Evolutionary conservation across 129 eudicot genomes (phyloP).

Genomic region (Tanacetum coccineum): DNA sequence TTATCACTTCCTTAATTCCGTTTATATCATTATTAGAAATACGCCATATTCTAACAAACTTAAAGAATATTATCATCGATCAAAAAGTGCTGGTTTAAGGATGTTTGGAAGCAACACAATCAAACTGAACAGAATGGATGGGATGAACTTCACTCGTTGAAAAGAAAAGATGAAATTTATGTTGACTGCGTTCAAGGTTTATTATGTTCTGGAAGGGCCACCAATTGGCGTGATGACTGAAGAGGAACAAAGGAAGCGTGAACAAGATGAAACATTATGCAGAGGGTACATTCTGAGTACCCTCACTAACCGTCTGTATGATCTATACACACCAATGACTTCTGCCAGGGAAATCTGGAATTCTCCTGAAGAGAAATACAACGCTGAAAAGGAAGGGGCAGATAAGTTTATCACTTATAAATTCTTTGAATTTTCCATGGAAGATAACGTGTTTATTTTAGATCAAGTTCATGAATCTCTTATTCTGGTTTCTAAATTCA

Average conservation of each 20-base stretch:
- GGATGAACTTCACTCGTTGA: constrained; percentile 1
- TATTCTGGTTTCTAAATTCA: neutral
- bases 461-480: constrained; percentile 1
- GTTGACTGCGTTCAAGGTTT: neutral
- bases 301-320: neutral
- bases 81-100: neutral
- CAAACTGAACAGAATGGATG: neutral
- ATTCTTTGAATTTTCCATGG: neutral
- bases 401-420: constrained; percentile 1
- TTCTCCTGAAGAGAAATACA: neutral
- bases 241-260: neutral
- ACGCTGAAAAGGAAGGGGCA: neutral
- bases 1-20: no score
- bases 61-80: neutral
- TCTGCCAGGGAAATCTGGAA: neutral
- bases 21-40: no score
- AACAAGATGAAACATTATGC: neutral
- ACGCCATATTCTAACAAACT: neutral
- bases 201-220: constrained; percentile 4
- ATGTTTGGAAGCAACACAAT: neutral
- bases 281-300: neutral
- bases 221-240: neutral
- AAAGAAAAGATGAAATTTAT: neutral
- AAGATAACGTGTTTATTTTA: neutral
- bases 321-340: neutral